phyloP scores from a whole-genome alignment of 176 grass and related monocot species.

The Bonia amplexicaulis region DNA sequence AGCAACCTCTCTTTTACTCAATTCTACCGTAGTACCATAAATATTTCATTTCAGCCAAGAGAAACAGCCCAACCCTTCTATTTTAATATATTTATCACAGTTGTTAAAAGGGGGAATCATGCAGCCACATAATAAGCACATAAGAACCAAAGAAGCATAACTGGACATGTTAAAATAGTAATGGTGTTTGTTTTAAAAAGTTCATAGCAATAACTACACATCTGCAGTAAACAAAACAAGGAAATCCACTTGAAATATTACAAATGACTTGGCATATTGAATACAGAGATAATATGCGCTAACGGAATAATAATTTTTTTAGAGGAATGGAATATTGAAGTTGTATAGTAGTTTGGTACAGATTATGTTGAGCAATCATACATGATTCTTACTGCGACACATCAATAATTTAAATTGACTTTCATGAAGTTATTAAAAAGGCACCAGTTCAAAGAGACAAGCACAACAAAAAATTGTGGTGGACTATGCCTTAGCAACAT shows the following conservation, averaged over 20 bases:
- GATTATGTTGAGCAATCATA: neutral
- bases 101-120: neutral
- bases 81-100: neutral
- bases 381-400: neutral
- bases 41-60: neutral
- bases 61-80: neutral
- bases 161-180: neutral
- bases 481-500: neutral
- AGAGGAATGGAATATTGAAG: neutral
- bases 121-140: neutral
- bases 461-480: neutral
- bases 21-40: neutral
- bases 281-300: neutral
- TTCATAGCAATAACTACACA: neutral
- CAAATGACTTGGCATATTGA: neutral
- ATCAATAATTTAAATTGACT: neutral
- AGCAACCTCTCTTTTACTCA: neutral
- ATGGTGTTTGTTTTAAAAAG: too few species aligned
- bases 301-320: neutral
- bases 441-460: neutral
- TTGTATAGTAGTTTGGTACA: neutral
- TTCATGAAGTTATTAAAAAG: neutral
- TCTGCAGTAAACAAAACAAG: neutral
- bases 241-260: neutral
- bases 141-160: neutral